Evolutionary conservation across 2,329 filamentous ascomycete genomes (phyloP), one percentile per base, ranked within the genome.

Genomic region (Corinectria fuckeliana): DNA sequence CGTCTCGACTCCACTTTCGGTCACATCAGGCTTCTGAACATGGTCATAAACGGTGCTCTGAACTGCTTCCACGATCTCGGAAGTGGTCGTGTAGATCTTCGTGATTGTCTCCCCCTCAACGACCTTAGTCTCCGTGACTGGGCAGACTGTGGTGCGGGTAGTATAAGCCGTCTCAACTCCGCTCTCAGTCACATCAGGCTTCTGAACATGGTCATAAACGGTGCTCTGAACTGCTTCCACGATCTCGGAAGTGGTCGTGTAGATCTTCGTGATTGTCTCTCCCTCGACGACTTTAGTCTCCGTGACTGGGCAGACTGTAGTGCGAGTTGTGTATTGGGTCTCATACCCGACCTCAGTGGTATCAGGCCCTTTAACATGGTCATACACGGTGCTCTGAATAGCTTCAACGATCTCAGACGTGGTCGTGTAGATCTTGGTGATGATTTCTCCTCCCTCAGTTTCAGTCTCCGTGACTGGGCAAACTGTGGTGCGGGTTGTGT

Each of bases 121-220:
- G 1, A 74, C 74, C 18, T 76, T 77, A 4, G 75, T 78, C 4
- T 72, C 68, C 4, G 77, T 77, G 13, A 82, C 69, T 7, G 81
- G 80, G 71, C 77, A 81, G 3, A 81, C 71, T 4, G 74, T 76
- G 16, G 82, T 84, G 34, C 74, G 50, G 14, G 80, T 82, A 8
- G 71, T 74, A 65, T 80, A 78, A 7, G 72, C 74, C 10, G 77
- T 71, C 61, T 72, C 56, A 20, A 49, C 50, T 4, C 69, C 69
- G 1, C 73, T 75, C 60, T 76, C 63, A 5, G 76, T 79, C 21
- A 53, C 55, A 6, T 70, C 70, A 1, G 74, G 76, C 59, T 76
- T 62, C 8, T 75, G 78, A 34, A 74, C 73, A 44, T 74, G 5
- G 1, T 50, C 21, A 14, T 50, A 42, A 2, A n/a, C 36, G 3